phyloP scores from a whole-genome alignment of 2,329 filamentous ascomycete genomes.

The Pseudogymnoascus destructans region DNA sequence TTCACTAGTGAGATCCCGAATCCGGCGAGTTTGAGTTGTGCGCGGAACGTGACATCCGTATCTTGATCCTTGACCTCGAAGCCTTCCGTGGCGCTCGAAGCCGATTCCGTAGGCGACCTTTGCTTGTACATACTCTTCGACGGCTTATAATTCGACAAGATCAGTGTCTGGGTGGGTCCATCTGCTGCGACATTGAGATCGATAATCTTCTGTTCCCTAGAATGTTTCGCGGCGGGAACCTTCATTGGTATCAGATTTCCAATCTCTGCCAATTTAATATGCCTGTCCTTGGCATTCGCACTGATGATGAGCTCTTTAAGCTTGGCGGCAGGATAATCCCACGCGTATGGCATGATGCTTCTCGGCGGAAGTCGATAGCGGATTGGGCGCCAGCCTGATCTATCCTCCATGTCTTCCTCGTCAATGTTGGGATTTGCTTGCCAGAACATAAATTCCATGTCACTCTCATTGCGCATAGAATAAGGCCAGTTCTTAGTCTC shows the following conservation, averaged over 20 bases:
- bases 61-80: constrained; percentile 94
- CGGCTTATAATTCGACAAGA: constrained; percentile 83
- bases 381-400: constrained; percentile 82
- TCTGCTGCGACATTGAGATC: constrained; percentile 94
- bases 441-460: constrained; percentile 92
- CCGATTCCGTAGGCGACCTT: constrained; percentile 40
- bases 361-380: constrained; percentile 82
- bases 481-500: constrained; percentile 97
- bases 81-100: constrained; percentile 41
- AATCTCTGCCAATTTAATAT: constrained; percentile 92
- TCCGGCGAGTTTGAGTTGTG: constrained; percentile 76
- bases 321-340: constrained; percentile 98
- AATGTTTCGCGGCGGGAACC: constrained; percentile 52
- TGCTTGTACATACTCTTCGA: constrained; percentile 81
- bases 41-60: constrained; percentile 76
- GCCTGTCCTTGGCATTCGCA: constrained; percentile 66
- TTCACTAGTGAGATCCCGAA: constrained; percentile 92
- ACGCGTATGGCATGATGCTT: constrained; percentile 98
- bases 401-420: constrained; percentile 73
- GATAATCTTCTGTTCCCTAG: constrained; percentile 66
- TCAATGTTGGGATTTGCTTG: constrained; percentile 88
- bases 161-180: constrained; percentile 86
- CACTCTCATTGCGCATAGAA: constrained; percentile 96
- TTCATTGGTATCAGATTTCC: constrained; percentile 94
- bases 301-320: constrained; percentile 82